These are phyloP conservation scores for Boeremia lycopersici DNA, from an alignment of 2,329 filamentous ascomycete genomes.

Conservation along the genomic window DNA sequence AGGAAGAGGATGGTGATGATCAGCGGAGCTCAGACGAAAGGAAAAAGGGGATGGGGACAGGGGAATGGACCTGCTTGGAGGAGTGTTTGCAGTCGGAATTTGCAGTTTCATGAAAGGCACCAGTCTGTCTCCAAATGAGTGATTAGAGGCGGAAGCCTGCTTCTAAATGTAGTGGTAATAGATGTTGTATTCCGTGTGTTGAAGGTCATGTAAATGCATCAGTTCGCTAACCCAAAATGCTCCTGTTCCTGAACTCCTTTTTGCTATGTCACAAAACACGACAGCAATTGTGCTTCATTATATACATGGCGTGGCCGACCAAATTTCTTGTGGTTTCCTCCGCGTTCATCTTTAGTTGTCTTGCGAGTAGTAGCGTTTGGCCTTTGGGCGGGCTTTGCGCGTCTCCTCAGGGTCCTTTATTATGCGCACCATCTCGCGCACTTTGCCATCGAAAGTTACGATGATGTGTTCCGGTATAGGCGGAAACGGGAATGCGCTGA, in stretches of 20 bases:
- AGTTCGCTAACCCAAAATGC: background rate
- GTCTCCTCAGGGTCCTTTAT: constrained; percentile 15
- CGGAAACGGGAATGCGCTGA: constrained; percentile 14
- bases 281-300: constrained; percentile 3
- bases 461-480: constrained; percentile 35
- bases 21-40: background rate
- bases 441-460: constrained; percentile 36
- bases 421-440: constrained; percentile 34
- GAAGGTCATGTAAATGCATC: background rate
- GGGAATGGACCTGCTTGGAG: background rate
- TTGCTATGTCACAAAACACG: constrained; percentile 4
- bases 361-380: constrained; percentile 12
- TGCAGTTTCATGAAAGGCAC: background rate
- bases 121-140: background rate
- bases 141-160: background rate
- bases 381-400: constrained; percentile 1
- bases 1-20: background rate
- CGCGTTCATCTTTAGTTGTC: background rate
- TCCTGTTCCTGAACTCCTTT: constrained; percentile 6
- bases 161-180: background rate
- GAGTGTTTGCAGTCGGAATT: background rate
- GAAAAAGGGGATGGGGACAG: background rate
- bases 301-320: background rate
- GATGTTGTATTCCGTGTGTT: background rate
- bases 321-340: background rate